These are phyloP conservation scores for Penicillium sp. DNA, from an alignment of 2,329 filamentous ascomycete genomes.

Conservation along the genomic window DNA sequence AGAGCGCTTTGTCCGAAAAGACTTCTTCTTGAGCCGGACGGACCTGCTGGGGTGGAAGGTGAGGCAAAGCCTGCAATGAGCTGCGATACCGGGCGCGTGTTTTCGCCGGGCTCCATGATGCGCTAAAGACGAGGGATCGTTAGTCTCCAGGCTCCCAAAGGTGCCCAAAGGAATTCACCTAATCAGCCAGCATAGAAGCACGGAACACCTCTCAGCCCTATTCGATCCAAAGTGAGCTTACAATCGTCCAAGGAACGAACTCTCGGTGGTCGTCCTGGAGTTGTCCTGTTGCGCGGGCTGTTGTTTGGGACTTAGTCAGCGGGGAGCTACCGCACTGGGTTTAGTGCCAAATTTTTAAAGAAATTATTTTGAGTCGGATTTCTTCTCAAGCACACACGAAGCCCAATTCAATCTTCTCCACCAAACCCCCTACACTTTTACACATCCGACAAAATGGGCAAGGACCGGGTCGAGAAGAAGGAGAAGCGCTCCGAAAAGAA, in stretches of 20 bases:
- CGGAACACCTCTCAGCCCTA: background rate
- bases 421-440: slow-evolving; percentile 15
- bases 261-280: too few species aligned
- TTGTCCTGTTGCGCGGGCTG: background rate
- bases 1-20: slow-evolving; percentile 18
- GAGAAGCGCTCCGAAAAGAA: slow-evolving; percentile 45
- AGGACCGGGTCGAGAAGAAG: slow-evolving; percentile 48
- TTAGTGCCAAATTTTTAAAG: slow-evolving; percentile 37
- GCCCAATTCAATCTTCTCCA: slow-evolving; percentile 20
- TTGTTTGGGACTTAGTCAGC: slow-evolving; percentile 23
- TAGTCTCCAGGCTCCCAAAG: background rate
- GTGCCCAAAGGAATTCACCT: background rate
- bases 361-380: slow-evolving; percentile 34
- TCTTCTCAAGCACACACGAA: slow-evolving; percentile 23
- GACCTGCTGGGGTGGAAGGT: slow-evolving; percentile 36
- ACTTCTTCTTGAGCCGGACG: slow-evolving; percentile 19
- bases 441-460: slow-evolving; percentile 41
- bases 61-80: slow-evolving; percentile 57
- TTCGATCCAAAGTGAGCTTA: background rate
- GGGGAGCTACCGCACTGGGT: slow-evolving; percentile 25
- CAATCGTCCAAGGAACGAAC: background rate
- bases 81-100: slow-evolving; percentile 59
- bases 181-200: background rate
- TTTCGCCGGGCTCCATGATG: slow-evolving; percentile 39
- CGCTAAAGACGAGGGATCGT: background rate